These are phyloP conservation scores for Simplicillium sp. DNA, from an alignment of 2,329 filamentous ascomycete species.

Conservation along the genomic window DNA sequence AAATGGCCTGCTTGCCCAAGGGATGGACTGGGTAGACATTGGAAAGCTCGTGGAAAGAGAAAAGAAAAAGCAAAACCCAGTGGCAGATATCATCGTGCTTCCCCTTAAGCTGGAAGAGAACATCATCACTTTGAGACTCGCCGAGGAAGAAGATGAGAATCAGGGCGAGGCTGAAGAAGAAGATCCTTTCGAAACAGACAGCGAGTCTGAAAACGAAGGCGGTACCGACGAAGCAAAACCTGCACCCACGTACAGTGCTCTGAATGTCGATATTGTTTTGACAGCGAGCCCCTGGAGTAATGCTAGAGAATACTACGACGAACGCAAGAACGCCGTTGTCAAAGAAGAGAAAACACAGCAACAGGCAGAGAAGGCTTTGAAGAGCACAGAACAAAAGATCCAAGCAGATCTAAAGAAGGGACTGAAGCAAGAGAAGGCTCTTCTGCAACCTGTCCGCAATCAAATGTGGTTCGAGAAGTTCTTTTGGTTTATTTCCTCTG, in stretches of 20 bases:
- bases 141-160: conserved; percentile 59
- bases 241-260: conserved; percentile 32
- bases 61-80: conserved; percentile 68
- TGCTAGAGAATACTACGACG: conserved; percentile 83
- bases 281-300: conserved; percentile 78
- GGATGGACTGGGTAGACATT: conserved; percentile 97
- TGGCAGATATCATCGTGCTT: conserved; percentile 77
- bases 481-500: conserved; percentile 87
- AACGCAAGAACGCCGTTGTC: conserved; percentile 71
- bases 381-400: conserved; percentile 85
- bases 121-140: conserved; percentile 69
- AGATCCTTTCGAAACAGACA: conserved; percentile 56
- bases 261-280: conserved; percentile 80
- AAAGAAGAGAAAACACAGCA: conserved; percentile 83
- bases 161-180: conserved; percentile 51
- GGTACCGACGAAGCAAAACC: conserved; percentile 22
- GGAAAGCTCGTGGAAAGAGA: conserved; percentile 81
- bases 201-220: conserved; percentile 29
- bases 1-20: conserved; percentile 81
- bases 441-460: conserved; percentile 72
- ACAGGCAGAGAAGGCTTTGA: conserved; percentile 74
- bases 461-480: conserved; percentile 98
- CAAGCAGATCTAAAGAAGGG: conserved; percentile 75
- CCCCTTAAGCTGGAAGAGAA: conserved; percentile 89
- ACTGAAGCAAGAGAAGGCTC: conserved; percentile 83